Percentiles rank a stretch among this genome's conserved stretches.
phyloP scores from a whole-genome alignment of 495 filamentous ascomycete species.

The Penicillium pancosmium region DNA sequence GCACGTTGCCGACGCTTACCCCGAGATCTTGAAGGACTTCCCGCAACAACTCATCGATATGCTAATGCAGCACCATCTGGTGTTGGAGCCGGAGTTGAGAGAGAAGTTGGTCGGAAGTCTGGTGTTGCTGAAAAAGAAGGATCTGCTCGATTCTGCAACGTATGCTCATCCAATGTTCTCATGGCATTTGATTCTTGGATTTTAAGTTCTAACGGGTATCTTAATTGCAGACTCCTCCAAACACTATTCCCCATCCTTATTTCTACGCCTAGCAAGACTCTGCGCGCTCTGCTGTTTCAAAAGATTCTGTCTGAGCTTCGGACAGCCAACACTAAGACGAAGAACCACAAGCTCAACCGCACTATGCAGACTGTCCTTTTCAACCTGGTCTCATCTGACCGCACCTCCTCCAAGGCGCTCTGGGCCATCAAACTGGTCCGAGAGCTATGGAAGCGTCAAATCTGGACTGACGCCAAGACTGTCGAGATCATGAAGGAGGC shows the following conservation, averaged over 20 bases:
- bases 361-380: constrained; percentile 91
- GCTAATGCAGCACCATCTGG: constrained; percentile 76
- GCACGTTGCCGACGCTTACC: constrained; percentile 93
- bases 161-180: constrained; percentile 30
- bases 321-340: constrained; percentile 78
- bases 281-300: constrained; percentile 80
- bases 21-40: constrained; percentile 73
- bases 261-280: constrained; percentile 80
- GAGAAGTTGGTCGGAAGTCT: constrained; percentile 95
- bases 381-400: constrained; percentile 85
- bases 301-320: constrained; percentile 92
- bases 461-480: constrained; percentile 86
- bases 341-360: constrained; percentile 88
- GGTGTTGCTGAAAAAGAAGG: constrained; percentile 85
- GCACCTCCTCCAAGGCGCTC: constrained; percentile 78
- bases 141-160: constrained; percentile 81
- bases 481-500: constrained; percentile 96
- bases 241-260: constrained; percentile 92
- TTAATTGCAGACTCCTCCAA: constrained; percentile 63
- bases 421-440: constrained; percentile 93
- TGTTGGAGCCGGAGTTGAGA: constrained; percentile 76
- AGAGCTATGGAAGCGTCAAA: constrained; percentile 84
- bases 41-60: constrained; percentile 80
- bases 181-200: background rate
- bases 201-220: background rate